Conservation (phyloP, 2,329 filamentous ascomycete species). For the Neurospora crassa region DNA sequence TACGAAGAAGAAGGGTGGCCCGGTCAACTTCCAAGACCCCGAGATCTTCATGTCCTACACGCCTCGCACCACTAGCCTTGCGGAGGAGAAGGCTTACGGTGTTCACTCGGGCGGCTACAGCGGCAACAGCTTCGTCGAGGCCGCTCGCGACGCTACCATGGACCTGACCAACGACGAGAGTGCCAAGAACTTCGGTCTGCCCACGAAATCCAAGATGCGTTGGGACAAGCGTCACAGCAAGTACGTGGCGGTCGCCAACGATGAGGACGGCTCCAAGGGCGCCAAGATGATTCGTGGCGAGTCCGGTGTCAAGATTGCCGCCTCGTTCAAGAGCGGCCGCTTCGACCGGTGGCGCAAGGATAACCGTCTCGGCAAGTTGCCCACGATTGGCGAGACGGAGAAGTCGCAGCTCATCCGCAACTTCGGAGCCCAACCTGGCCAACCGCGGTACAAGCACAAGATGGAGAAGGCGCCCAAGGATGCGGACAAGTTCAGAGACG, state of each 20-base stretch:
- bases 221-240: conserved; percentile 98
- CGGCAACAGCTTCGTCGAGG: conserved; percentile 70
- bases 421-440: conserved; percentile 8
- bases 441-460: conserved; percentile 65
- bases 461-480: conserved; percentile 82
- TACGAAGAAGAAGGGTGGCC: conserved; percentile 36
- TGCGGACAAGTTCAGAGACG: conserved; percentile 84
- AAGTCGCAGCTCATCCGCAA: conserved; percentile 28
- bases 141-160: conserved; percentile 82
- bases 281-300: conserved; percentile 73
- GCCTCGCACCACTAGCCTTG: conserved; percentile 67
- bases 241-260: conserved; percentile 85
- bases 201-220: conserved; percentile 66
- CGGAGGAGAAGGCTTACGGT: conserved; percentile 87
- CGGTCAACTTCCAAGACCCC: conserved; percentile 64
- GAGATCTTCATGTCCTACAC: conserved; percentile 97
- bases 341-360: conserved; percentile 89
- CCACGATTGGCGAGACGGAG: conserved; percentile 76
- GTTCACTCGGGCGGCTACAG: conserved; percentile 70
- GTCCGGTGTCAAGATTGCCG: conserved; percentile 90
- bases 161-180: conserved; percentile 86
- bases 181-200: conserved; percentile 67
- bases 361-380: conserved; percentile 70
- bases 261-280: conserved; percentile 79
- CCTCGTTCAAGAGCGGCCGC: conserved; percentile 82